Evolutionary conservation across 805 yeast species (phyloP).

Genomic region (Suhomyces sp.): DNA sequence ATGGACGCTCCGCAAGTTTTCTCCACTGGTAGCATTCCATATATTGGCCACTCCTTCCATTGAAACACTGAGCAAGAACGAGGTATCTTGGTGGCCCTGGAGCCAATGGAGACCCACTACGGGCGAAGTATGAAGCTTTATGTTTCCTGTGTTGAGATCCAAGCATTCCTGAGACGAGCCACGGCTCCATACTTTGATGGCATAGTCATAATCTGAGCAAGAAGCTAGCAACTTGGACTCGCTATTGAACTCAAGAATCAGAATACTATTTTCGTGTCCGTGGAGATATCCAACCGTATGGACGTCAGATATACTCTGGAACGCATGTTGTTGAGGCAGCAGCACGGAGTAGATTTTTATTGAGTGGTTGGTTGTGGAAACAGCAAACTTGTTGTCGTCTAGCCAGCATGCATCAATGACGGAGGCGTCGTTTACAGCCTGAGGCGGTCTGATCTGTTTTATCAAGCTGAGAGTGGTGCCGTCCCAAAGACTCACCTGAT

Average conservation of each 20-base stretch:
- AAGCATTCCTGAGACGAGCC: constrained; percentile 50
- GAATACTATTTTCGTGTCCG: constrained; percentile 66
- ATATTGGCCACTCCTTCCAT: constrained; percentile 68
- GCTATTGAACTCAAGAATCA: constrained; percentile 53
- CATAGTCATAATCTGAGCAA: constrained; percentile 68
- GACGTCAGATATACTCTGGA: constrained; percentile 10
- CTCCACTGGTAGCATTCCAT: constrained; percentile 59
- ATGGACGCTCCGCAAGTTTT: constrained; percentile 31
- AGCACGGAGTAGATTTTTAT: constrained; percentile 51
- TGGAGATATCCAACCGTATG: constrained; percentile 31
- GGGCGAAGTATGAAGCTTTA: constrained; percentile 50
- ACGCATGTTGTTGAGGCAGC: neutral
- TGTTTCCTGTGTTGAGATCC: constrained; percentile 21
- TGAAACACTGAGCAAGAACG: constrained; percentile 48
- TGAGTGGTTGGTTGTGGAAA: constrained; percentile 58
- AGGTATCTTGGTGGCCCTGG: constrained; percentile 21
- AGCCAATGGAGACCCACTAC: constrained; percentile 59
- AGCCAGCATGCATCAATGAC: constrained; percentile 68
- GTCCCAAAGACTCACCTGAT: constrained; percentile 60
- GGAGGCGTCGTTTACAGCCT: constrained; percentile 5
- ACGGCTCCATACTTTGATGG: constrained; percentile 74
- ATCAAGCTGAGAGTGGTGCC: constrained; percentile 38
- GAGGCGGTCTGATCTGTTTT: constrained; percentile 21
- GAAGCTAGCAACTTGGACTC: constrained; percentile 58
- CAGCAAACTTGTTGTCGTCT: constrained; percentile 61